Base-by-base conservation (phyloP, 192 early-diverging fungal species). In the Kappamyces sp. region DNA sequence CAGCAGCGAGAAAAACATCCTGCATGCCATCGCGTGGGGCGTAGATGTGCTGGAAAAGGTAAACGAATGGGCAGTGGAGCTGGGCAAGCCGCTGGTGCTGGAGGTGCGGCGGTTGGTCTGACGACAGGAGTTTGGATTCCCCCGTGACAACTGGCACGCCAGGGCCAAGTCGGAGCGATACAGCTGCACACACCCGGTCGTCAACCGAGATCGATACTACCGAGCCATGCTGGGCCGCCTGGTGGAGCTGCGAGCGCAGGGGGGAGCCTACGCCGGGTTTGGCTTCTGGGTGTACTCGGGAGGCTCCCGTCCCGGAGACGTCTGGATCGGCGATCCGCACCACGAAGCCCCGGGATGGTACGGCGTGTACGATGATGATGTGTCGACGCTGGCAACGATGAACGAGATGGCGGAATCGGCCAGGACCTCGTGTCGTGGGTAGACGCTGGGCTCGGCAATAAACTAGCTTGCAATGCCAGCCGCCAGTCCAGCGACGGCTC, bases 251-350 rank as follows among this genome's bases (percentile, higher is more conserved):
- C 3, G 54, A 33, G 51, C 58, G n/a, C 49, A 54, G 9, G 39
- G 69, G 8, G 58, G 65, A 12, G 48, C 64, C 3, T 68, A 72
- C 33, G 64, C 62, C 0, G 85, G 86, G 10, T 61, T 67, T n/a
- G 70, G 73, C 6, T 87, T 87, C 59, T 87, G 86, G 86, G 85
- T 81, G 9, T 87, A 78, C 42, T 52, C 76, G 13, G 85, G 86
- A 44, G 42, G 50, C 4, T 75, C 72, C 3, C 61, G 79, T 10
- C 75, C 82, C 3, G 74, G 63, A 15, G 49, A 59, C 55, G 15
- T 38, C 5, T 85, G 79, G 76, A 68, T 70, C 15, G 80, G 84
- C 51, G 78, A 83, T 47, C 80, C 80, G 40, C 79, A 76, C 3
- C 80, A 83, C 61, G 79, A 83, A 62, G 66, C 66, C 41, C 70